These are phyloP conservation scores for Colletotrichum salicis DNA, from an alignment of 2,329 filamentous ascomycete species.

Conservation along the genomic window DNA sequence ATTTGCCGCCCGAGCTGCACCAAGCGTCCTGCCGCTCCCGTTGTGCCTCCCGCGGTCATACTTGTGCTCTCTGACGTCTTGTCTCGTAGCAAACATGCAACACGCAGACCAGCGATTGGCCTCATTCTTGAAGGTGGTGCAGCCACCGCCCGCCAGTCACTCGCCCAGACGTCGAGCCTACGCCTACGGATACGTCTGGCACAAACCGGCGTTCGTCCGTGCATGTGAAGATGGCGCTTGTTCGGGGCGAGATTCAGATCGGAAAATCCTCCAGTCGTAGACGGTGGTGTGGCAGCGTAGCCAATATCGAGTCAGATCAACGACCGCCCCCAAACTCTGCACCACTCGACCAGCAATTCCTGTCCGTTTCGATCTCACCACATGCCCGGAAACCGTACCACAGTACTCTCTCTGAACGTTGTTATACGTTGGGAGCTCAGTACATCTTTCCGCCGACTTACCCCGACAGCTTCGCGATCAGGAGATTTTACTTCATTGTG, in stretches of 20 bases:
- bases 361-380: background rate
- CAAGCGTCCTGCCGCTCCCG: conserved; percentile 20
- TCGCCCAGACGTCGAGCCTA: background rate
- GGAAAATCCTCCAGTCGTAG: conserved; percentile 7
- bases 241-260: conserved; percentile 24
- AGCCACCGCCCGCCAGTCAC: conserved; percentile 16
- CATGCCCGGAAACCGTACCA: background rate
- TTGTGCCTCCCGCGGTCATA: background rate
- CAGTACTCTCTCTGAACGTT: background rate
- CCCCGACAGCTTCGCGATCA: conserved; percentile 9
- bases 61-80: conserved; percentile 14
- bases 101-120: conserved; percentile 8
- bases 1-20: conserved; percentile 13
- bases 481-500: conserved; percentile 12
- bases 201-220: conserved; percentile 1
- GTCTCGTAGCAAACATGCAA: conserved; percentile 4
- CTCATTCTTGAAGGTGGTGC: conserved; percentile 15
- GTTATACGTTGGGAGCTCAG: background rate
- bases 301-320: conserved; percentile 26
- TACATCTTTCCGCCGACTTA: background rate
- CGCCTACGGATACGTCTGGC: background rate
- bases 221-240: conserved; percentile 34
- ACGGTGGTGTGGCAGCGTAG: background rate
- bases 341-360: background rate
- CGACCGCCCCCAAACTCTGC: background rate